phyloP scores from a whole-genome alignment of 805 yeast genomes.

The Spathaspora arborariae region DNA sequence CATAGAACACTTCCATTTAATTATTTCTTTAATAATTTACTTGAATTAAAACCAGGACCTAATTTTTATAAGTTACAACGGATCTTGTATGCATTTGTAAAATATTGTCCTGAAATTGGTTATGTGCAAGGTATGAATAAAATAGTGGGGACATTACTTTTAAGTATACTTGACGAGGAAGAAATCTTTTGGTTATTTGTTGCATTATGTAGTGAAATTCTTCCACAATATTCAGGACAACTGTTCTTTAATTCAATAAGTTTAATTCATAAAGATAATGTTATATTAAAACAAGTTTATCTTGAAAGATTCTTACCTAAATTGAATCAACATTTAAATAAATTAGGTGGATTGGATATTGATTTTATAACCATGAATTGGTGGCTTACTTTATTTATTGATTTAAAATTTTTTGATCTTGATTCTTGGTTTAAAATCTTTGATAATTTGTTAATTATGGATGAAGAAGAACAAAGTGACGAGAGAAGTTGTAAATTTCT shows the following conservation, averaged over 20 bases:
- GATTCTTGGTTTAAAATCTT: constrained; percentile 51
- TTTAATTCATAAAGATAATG: constrained; percentile 34
- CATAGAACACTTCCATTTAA: constrained; percentile 55
- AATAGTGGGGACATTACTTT: constrained; percentile 48
- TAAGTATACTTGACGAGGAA: constrained; percentile 34
- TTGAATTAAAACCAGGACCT: constrained; percentile 47
- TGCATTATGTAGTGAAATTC: constrained; percentile 44
- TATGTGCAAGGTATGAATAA: constrained; percentile 63
- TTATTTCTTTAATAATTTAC: constrained; percentile 39
- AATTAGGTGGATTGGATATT: constrained; percentile 34
- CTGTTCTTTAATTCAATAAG: constrained; percentile 14
- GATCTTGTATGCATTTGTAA: constrained; percentile 47
- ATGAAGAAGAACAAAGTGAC: neutral
- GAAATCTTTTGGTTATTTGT: constrained; percentile 54
- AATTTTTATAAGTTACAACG: constrained; percentile 45
- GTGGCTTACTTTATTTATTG: constrained; percentile 55
- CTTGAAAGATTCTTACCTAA: constrained; percentile 38
- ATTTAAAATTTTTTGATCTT: constrained; percentile 38
- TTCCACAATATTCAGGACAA: constrained; percentile 40
- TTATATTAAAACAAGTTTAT: constrained; percentile 29
- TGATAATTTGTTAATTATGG: constrained; percentile 38
- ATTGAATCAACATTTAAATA: constrained; percentile 31
- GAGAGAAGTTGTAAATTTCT: constrained; percentile 21
- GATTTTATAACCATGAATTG: constrained; percentile 52
- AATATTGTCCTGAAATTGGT: constrained; percentile 46